Evolutionary conservation across 148 eudicot genomes (phyloP).

Genomic region (Selenicereus undatus): DNA sequence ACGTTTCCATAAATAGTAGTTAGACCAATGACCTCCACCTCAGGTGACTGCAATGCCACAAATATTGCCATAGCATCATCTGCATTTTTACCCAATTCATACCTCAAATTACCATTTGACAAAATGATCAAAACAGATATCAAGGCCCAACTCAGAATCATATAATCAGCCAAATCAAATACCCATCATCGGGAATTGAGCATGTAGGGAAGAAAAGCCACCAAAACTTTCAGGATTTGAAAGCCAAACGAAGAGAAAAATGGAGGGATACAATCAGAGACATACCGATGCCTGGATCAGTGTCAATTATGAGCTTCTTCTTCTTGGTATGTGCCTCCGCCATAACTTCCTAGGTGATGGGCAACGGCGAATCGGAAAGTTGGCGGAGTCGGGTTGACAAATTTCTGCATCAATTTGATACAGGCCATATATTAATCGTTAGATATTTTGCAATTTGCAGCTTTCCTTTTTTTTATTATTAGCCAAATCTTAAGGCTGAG

Average conservation of each 20-base stretch:
- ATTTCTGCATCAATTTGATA: background rate
- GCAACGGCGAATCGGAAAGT: background rate
- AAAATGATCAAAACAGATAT: background rate
- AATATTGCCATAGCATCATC: constrained; percentile 99
- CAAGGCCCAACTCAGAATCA: background rate
- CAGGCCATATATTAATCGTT: too few species aligned
- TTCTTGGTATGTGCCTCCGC: constrained; percentile 15
- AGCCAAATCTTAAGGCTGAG: too few species aligned
- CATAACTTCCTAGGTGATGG: constrained; percentile 8
- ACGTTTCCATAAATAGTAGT: constrained; percentile 93
- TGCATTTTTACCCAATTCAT: constrained; percentile 34
- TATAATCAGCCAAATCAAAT: background rate
- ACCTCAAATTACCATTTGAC: background rate
- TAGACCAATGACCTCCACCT: constrained; percentile 85
- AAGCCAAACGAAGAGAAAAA: background rate
- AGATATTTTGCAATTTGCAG: too few species aligned
- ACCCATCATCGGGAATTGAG: background rate
- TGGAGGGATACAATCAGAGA: background rate
- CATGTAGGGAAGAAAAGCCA: background rate
- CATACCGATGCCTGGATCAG: constrained; percentile 35
- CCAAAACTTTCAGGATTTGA: background rate
- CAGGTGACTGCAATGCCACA: constrained; percentile 79
- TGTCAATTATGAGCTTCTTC: constrained; percentile 33
- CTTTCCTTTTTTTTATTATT: too few species aligned
- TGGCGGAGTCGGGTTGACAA: background rate